Base-by-base conservation (phyloP, 2,329 filamentous ascomycete species). In the Pseudophaeomoniella oleicola region DNA sequence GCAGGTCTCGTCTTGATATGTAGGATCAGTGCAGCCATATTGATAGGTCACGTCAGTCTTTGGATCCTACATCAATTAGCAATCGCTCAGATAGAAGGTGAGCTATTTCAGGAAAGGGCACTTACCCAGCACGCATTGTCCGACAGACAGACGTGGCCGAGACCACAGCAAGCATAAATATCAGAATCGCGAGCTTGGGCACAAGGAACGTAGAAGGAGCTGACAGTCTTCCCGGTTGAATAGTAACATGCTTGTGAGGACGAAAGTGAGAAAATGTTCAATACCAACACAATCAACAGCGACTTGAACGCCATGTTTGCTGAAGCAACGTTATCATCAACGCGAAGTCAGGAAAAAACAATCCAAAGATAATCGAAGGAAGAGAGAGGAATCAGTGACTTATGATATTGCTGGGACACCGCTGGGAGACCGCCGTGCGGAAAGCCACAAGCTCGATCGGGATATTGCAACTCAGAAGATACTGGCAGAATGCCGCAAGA, bases 11-110 rank as follows among this genome's bases (percentile, higher is more conserved):
- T 48, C 39, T 30, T 42, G 27, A 36, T 47, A 50, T 19, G 34
- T 32, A 4, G 39, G 35, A 29, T 48, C 45, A 5, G 47, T 48
- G 30, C 46, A 48, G 30, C 47, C 47, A 13, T 44, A 43, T 4
- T 47, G 34, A 35, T 50, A 48, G 9, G 46, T 48, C 13, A 46
- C 44, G 13, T 42, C 39, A 13, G 16, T 17, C 6, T 19, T 19
- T 6, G 32, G 32, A 34, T 40, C 42, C 45, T 15, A 10, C 6
- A 17, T 5, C 6, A 11, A 27, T 45, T 30, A 46, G 39, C 6
- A 16, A 31, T 11, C n/a, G n/a, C n/a, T n/a, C n/a, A n/a, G n/a
- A n/a, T n/a, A n/a, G n/a, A n/a, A n/a, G n/a, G n/a, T n/a, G 17
- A n/a, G 4, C n/a, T 19, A 12, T 5, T n/a, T 32, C 31, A 13